Base-by-base conservation (phyloP, 2,329 filamentous ascomycete genomes). In the Colletotrichum nymphaeae region DNA sequence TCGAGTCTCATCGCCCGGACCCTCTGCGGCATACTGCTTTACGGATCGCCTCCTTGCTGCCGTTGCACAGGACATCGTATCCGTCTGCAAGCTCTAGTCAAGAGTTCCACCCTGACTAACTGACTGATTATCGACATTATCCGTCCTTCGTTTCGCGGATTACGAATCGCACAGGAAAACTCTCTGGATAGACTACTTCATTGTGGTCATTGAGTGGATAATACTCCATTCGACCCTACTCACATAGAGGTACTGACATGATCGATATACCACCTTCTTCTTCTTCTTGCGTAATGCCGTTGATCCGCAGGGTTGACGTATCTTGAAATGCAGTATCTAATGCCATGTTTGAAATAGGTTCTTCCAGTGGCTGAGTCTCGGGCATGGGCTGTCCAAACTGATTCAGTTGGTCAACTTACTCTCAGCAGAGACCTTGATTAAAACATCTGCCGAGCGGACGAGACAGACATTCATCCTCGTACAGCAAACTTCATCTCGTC, bases 341-440 rank as follows among this genome's bases (percentile, higher is more conserved):
- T 16, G 11, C n/a, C 7, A 11, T 52, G n/a, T 46, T 12, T 35
- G 37, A 35, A 7, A 8, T 22, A 12, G 30, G 12, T 56, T 56
- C 12, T 42, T 28, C 24, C 26, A 6, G 35, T 22, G 37, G 11
- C 52, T n/a, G 14, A n/a, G 26, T 30, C 52, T 28, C 28, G 57
- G 70, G 70, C 56, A 70, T 70, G 70, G 58, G 59, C 37, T 26
- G 55, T 49, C 56, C 30, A 62, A 5, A 32, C 28, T 65, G 49
- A 52, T 22, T 22, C 53, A 65, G 26, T 24, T 14, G 9, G 52
- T 49, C 58, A 32, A 69, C 57, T 9, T 49, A 49, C 42, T 49
- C 42, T 16, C 58, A 32, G 8, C n/a, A 28, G 12, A 53, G 12
- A 24, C 22, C 3, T 19, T 42, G 12, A 22, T 22, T 7, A 22